Percentiles rank a stretch among this genome's conserved stretches.
phyloP scores from a whole-genome alignment of 441 rosid genomes.

The Populus hybrid region DNA sequence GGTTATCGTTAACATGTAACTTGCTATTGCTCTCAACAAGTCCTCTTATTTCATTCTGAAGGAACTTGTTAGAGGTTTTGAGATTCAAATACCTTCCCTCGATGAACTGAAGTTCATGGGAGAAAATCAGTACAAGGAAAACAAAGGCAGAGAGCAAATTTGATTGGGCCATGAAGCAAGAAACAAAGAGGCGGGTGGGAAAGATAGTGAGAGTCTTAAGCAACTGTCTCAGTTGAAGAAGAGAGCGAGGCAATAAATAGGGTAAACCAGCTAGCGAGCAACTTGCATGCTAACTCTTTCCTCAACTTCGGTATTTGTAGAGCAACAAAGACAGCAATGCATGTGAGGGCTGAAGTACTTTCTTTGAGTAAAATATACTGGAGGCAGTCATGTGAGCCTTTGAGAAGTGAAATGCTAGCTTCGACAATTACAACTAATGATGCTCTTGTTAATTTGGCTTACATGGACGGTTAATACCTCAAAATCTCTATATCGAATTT shows the following conservation, averaged over 20 bases:
- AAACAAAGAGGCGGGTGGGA: not conserved
- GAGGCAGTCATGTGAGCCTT: not conserved
- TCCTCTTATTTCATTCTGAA: not conserved
- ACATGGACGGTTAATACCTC: no score
- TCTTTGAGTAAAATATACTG: not conserved
- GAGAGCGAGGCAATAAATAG: not conserved
- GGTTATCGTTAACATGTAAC: not conserved
- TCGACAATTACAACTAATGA: not conserved
- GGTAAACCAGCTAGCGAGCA: not conserved
- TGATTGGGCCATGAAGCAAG: not conserved
- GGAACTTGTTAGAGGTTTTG: not conserved
- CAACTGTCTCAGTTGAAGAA: not conserved
- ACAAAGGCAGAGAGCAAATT: not conserved
- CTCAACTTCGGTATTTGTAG: not conserved
- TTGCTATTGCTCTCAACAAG: not conserved
- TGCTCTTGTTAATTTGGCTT: not conserved
- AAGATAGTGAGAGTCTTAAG: not conserved
- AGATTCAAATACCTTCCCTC: slow-evolving; percentile 5
- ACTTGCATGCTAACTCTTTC: not conserved
- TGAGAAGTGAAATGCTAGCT: not conserved
- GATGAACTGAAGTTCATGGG: not conserved
- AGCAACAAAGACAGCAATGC: not conserved
- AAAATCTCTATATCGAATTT: not conserved
- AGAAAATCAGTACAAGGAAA: not conserved
- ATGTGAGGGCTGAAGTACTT: not conserved